Conservation (phyloP, 2,329 filamentous ascomycete genomes). For the Sporothrix luriei region DNA sequence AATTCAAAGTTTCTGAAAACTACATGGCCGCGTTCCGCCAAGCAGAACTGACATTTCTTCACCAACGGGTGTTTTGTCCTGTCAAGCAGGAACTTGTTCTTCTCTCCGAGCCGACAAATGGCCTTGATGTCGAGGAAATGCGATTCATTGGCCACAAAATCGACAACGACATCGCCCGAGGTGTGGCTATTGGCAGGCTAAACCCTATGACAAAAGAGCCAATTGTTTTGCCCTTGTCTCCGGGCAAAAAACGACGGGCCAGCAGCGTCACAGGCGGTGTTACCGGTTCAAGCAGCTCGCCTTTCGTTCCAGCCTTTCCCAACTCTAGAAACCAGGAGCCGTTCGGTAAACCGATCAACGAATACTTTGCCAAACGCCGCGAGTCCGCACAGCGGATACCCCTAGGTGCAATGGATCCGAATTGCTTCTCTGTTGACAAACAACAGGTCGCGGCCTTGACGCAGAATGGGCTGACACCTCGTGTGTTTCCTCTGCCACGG, state of each 20-base stretch:
- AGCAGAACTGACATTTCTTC: conserved; percentile 88
- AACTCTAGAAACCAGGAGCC: conserved; percentile 29
- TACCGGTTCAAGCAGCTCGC: conserved; percentile 36
- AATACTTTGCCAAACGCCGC: conserved; percentile 57
- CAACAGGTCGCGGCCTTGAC: conserved; percentile 54
- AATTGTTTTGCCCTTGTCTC: conserved; percentile 50
- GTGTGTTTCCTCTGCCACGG: conserved; percentile 61
- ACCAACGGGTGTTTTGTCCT: conserved; percentile 94
- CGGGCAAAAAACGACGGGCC: conserved; percentile 45
- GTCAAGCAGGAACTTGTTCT: conserved; percentile 69
- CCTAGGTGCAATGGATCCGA: conserved; percentile 64
- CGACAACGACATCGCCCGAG: conserved; percentile 67
- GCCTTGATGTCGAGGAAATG: conserved; percentile 68
- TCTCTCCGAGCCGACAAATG: conserved; percentile 66
- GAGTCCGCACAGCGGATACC: conserved; percentile 50
- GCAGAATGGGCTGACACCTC: conserved; percentile 53
- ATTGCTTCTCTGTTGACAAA: conserved; percentile 60
- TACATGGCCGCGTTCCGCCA: conserved; percentile 81
- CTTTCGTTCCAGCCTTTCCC: conserved; percentile 20
- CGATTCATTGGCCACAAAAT: conserved; percentile 79
- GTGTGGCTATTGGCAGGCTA: conserved; percentile 78
- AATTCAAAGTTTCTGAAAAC: conserved; percentile 75
- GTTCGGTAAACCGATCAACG: conserved; percentile 55
- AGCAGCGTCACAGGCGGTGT: conserved; percentile 45
- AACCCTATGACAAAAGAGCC: conserved; percentile 85